Evolutionary conservation across 163 green algal species (phyloP), one percentile per base, ranked within the genome.

Genomic region (Coccomyxa subellipsoidea): DNA sequence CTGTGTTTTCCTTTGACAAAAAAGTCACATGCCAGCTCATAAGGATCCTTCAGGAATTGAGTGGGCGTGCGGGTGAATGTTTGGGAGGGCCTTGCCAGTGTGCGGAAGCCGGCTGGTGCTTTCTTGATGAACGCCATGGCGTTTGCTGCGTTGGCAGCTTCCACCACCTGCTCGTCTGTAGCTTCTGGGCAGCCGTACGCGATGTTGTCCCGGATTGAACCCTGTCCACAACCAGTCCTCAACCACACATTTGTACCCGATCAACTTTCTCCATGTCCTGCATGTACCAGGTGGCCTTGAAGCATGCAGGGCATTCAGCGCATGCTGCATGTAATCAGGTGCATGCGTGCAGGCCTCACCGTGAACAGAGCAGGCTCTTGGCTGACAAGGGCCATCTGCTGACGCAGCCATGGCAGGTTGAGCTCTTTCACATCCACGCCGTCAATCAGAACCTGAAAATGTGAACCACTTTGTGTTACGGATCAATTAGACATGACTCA

Each of bases 71-170:
- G n/a, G n/a, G n/a, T n/a, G n/a, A n/a, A n/a, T n/a, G n/a, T n/a
- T n/a, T n/a, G n/a, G n/a, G n/a, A n/a, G 32, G 70, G 10, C 23
- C 70, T 77, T 7, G 32, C 70, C 70, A 77, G 32, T 38, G 70
- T 40, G 2, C 21, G 32, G 18, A 77, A 47, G 70, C 70, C 70
- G 0, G 32, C 70, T 18, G 70, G 70, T 9, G 70, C 70, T 12
- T 40, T 38, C 7, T 2, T 15, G 70, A 98, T 97, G 90, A 98
- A 98, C 66, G 95, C 92, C 80, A 94, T 88, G 4, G 92, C 93
- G 82, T 98, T 98, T 76, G 95, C 95, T 9, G 88, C 83, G 31
- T 76, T 73, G 0, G 92, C 90, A 1, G 95, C 95, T 23, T 53
- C 35, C 32, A 18, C 25, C 36, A 40, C 35, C 38, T 77, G 18